phyloP scores from a whole-genome alignment of 2,329 filamentous ascomycete genomes.

The Colletotrichum orchidophilum region DNA sequence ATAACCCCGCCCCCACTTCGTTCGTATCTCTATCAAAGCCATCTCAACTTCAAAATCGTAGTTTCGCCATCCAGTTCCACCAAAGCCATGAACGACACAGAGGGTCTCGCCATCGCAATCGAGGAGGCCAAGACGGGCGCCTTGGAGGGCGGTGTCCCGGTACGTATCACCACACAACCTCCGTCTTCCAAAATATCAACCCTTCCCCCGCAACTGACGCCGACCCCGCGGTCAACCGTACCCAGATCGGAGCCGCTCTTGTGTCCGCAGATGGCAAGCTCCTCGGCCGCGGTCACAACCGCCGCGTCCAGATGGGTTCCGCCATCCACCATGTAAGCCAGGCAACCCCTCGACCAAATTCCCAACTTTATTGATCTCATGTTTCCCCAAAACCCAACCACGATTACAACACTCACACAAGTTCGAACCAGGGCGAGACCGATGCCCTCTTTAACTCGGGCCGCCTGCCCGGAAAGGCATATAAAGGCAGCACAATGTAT shows the following conservation, averaged over 20 bases:
- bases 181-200: neutral
- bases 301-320: constrained; percentile 77
- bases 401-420: neutral
- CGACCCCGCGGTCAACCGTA: neutral
- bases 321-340: constrained; percentile 73
- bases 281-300: constrained; percentile 77
- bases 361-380: neutral
- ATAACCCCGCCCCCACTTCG: neutral
- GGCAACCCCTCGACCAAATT: too few relatives aligned
- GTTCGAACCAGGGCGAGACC: constrained; percentile 71
- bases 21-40: neutral
- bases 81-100: constrained; percentile 24
- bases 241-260: constrained; percentile 61
- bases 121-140: constrained; percentile 30
- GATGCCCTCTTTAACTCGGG: constrained; percentile 80
- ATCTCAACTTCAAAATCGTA: neutral
- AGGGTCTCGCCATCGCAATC: constrained; percentile 32
- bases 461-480: constrained; percentile 73
- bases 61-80: neutral
- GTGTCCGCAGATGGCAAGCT: constrained; percentile 76
- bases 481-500: constrained; percentile 79
- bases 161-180: neutral
- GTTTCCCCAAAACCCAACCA: too few relatives aligned
- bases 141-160: constrained; percentile 29
- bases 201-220: neutral